A percentile compares a stretch with the other conserved stretches of the same genome.
Conservation (phyloP, 2,329 filamentous ascomycete species). For the Reticulascus tulasneorum region DNA sequence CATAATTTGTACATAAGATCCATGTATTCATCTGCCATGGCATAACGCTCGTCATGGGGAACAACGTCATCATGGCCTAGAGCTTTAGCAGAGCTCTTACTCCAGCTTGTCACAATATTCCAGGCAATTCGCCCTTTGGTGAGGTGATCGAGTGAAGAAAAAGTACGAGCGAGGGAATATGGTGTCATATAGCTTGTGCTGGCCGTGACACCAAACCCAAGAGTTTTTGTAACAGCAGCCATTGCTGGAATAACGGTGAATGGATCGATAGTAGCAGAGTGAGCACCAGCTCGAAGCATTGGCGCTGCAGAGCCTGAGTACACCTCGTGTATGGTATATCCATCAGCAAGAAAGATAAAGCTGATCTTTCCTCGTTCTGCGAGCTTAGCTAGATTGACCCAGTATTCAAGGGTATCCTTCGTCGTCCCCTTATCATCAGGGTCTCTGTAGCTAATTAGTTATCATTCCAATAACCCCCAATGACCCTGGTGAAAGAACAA, state of each 20-base stretch:
- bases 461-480: not conserved
- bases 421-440: constrained; percentile 57
- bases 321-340: constrained; percentile 61
- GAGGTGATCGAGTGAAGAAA: constrained; percentile 59
- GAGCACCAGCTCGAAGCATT: constrained; percentile 58
- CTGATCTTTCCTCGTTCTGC: constrained; percentile 61
- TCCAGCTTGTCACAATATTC: constrained; percentile 61
- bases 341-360: constrained; percentile 63
- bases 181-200: constrained; percentile 61
- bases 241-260: constrained; percentile 55
- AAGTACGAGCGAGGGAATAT: constrained; percentile 57
- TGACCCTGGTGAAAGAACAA: not conserved
- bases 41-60: constrained; percentile 59
- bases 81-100: constrained; percentile 59
- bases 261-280: constrained; percentile 64
- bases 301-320: constrained; percentile 55
- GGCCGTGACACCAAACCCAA: constrained; percentile 59
- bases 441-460: constrained; percentile 36
- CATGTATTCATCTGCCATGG: constrained; percentile 59
- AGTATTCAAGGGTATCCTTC: constrained; percentile 58
- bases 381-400: constrained; percentile 60
- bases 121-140: constrained; percentile 58
- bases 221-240: constrained; percentile 62
- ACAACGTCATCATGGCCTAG: constrained; percentile 55
- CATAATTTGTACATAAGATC: constrained; percentile 60